Base-by-base conservation (phyloP, 805 yeast species). In the Martiniozyma abietophila region DNA sequence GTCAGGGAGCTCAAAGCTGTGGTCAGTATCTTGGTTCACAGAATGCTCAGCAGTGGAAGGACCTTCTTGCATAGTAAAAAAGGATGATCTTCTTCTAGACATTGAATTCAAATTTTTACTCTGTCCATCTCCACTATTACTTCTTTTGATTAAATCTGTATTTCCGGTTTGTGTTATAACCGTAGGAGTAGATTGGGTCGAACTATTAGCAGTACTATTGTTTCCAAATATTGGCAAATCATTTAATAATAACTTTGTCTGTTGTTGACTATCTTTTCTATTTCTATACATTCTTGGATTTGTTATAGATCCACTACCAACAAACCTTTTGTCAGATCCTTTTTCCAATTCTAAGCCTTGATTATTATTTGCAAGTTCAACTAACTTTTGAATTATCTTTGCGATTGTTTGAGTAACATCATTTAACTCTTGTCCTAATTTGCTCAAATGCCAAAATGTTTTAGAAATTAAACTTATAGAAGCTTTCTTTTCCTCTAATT, bases 381-480 rank as follows among this genome's bases (percentile, higher is more conserved):
- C 70, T 18, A 74, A 51, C 18, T 67, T 61, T 43, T 65, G 66
- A 31, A 74, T 66, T 31, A 74, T 68, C 34, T 64, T 64, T 2
- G 78, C 77, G 25, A 74, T 74, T 5, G 75, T 71, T 37, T 69
- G 76, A 1, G 78, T 72, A 3, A 75, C 76, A 47, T 73, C 79
- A 42, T 71, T 72, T 45, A 63, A 61, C 36, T 64, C 64, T 38
- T 71, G 76, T 2, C 79, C 79, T 40, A 71, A 65, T 19, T 70
- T 64, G 39, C 68, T 71, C 40, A 74, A 50, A 42, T 70, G 74
- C 79, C 79, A 74, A 41, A 73, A 74, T 7, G 70, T 64, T 35
- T 61, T 61, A 0, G 77, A 64, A 28, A 75, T 70, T 8, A 71
- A 47, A 40, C 58, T 68, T 28, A 74, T 44, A 2, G 70, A 49